Percentiles rank a stretch among this genome's conserved stretches.
Conservation (phyloP, 106 monocot species). For the Cymbidium sinense region DNA sequence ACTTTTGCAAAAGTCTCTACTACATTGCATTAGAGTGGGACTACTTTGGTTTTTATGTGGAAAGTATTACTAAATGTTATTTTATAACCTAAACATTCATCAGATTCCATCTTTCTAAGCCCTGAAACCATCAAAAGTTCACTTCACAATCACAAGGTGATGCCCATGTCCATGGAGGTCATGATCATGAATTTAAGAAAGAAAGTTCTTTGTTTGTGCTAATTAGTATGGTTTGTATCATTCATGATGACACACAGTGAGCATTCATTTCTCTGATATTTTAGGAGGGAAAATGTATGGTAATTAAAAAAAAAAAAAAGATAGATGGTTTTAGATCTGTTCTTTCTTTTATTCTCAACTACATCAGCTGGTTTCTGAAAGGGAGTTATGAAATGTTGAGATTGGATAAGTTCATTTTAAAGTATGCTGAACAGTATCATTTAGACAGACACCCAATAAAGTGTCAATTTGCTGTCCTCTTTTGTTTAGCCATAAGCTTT, state of each 20-base stretch:
- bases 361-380: background rate
- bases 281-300: background rate
- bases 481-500: background rate
- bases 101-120: background rate
- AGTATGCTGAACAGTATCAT: background rate
- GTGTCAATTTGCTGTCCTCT: background rate
- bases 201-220: background rate
- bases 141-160: background rate
- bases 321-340: background rate
- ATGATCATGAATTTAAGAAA: background rate
- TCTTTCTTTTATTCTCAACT: background rate
- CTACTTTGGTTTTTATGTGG: background rate
- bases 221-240: background rate
- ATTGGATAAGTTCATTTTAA: background rate
- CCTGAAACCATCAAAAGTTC: background rate
- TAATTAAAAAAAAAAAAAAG: background rate
- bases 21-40: background rate
- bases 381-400: background rate
- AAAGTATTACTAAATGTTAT: background rate
- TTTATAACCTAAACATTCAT: background rate
- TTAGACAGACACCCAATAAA: background rate
- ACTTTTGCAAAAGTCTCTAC: background rate
- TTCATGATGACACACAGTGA: background rate
- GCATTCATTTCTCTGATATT: slow-evolving; percentile 1
- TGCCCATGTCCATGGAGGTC: background rate